These are phyloP conservation scores for Lolium perenne DNA, from an alignment of 176 grass and related monocot species.

Conservation along the genomic window DNA sequence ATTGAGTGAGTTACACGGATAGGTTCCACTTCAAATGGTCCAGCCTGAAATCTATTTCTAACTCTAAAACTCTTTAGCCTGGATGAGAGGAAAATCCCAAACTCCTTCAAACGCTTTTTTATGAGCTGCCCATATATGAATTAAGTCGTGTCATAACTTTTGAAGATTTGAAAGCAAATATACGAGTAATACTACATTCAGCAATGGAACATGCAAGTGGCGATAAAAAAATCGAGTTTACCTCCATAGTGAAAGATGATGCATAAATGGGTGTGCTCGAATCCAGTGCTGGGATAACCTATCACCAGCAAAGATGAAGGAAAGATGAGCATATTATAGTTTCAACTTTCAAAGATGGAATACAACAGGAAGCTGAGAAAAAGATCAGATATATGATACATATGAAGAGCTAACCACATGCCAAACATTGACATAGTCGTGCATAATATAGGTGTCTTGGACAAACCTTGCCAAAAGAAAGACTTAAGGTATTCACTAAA, in stretches of 20 bases:
- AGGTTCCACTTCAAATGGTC: slow-evolving; percentile 98
- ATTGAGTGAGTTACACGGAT: slow-evolving; percentile 98
- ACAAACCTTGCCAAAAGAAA: slow-evolving; percentile 12
- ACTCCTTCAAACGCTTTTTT: slow-evolving; percentile 97
- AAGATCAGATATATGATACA: slow-evolving; percentile 35
- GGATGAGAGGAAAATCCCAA: slow-evolving; percentile 83
- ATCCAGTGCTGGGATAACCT: slow-evolving; percentile 98
- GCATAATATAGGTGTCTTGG: slow-evolving; percentile 4
- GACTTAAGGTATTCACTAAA: slow-evolving; percentile 10
- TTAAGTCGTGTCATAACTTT: slow-evolving; percentile 36
- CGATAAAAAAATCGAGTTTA: slow-evolving; percentile 42
- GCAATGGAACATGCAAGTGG: slow-evolving; percentile 22
- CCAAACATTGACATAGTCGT: not conserved
- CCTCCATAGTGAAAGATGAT: slow-evolving; percentile 98
- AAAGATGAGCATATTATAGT: slow-evolving; percentile 27
- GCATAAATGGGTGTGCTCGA: slow-evolving; percentile 88
- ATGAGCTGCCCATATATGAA: slow-evolving; percentile 78
- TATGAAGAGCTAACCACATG: slow-evolving; percentile 22
- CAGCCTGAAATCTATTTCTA: slow-evolving; percentile 88
- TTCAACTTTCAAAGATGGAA: slow-evolving; percentile 10
- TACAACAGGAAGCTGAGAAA: slow-evolving; percentile 26
- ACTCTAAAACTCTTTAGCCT: slow-evolving; percentile 88
- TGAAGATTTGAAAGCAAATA: slow-evolving; percentile 22
- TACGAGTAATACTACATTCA: slow-evolving; percentile 21
- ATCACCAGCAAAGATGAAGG: slow-evolving; percentile 41